Base-by-base conservation (phyloP, 805 yeast species). In the Wickerhamomyces silvicola region DNA sequence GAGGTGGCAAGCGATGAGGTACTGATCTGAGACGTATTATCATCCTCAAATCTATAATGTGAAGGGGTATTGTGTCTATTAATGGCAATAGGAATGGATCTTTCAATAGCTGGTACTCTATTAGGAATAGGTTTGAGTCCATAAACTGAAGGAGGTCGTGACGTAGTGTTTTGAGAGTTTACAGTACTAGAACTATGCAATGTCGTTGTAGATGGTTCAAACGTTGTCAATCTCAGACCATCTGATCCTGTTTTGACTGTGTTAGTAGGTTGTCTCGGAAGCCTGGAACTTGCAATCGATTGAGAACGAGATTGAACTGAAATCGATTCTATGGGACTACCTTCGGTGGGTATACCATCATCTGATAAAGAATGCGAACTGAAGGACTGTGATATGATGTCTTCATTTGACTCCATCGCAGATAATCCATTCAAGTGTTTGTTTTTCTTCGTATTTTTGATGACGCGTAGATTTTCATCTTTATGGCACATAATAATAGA, bases 1-100 rank as follows among this genome's bases (percentile, higher is more conserved):
- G 70, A 63, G 1, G 68, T 57, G 1, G 68, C 63, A 36, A 63
- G 38, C 0, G 69, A 62, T 0, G 70, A 64, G 1, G 65, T 48
- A 41, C 68, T 62, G 18, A 54, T 52, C 18, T 52, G 43, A 0
- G 69, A 63, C 0, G 45, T 31, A 24, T 48, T 53, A 33, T 64
- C 66, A 24, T 51, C 53, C 11, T 60, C 64, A 27, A 49, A 43
- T 16, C 56, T 40, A 29, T 44, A 36, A 11, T 46, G 40, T 16
- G 43, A 35, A 4, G 33, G 19, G 12, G 36, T 31, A n/a, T 28
- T 36, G 5, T 38, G 38, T 2, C 46, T 22, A 24, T 39, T 43
- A 15, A 41, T 45, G 5, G 48, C 38, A 11, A 47, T 39, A 4
- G 52, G 48, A 22, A 41, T 12, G 28, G 38, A 23, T 31, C 25